Evolutionary conservation across 768 basidiomycete genomes (phyloP), one percentile per base, ranked within the genome.

Genomic region (Phanerochaete carnosa): DNA sequence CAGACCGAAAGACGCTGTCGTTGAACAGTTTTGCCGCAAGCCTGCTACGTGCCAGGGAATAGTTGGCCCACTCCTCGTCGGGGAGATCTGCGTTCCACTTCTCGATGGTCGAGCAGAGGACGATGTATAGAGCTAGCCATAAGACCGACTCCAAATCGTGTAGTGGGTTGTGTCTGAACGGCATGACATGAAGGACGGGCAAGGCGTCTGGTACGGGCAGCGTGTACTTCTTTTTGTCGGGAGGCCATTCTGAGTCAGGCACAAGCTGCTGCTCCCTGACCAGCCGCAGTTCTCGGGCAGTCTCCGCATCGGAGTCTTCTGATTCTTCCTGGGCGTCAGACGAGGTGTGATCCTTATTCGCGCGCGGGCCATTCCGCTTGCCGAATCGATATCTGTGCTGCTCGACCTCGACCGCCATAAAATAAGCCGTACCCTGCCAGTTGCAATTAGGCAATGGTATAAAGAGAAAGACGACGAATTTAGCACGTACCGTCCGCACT

Each of bases 61-160:
- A 49, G 7, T 29, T 7, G 23, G 4, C 25, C 25, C 23, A 49
- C 23, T 3, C 23, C 6, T 13, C 47, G 6, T 49, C 47, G 25
- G 7, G 5, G 47, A 4, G 6, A 25, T 13, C 23, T 9, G 5
- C 47, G 6, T 5, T 5, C 39, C 39, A 43, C 5, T 25, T 5
- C 12, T 6, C 25, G 16, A 49, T 5, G 7, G 6, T 49, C 7
- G 47, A 12, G 47, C 47, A 49, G 11, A 49, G 47, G 12, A 61
- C 35, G 19, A 61, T 53, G 39, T 45, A 64, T 4, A 55, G 35
- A 4, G 56, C 56, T 7, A 65, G 29, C 64, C 64, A 65, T 52
- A 62, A 60, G 13, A 62, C 13, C 7, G 61, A 62, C 30, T 65
- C 64, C 46, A 58, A n/a, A 37, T 65, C 64, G 51, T 65, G 64